Conservation (phyloP, 768 basidiomycete species). For the Leccinum incarnatum region DNA sequence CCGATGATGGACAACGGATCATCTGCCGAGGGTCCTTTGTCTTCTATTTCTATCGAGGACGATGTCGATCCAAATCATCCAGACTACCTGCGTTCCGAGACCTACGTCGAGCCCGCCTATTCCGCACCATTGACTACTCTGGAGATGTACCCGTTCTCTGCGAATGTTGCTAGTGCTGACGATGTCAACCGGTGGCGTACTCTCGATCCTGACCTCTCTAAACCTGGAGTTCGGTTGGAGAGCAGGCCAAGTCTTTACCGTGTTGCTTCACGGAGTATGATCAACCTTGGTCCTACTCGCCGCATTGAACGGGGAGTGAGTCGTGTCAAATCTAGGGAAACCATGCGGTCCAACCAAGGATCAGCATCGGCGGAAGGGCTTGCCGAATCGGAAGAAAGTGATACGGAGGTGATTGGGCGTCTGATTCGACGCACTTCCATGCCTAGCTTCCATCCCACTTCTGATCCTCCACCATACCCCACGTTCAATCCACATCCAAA, state of each 20-base stretch:
- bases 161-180: slow-evolving; percentile 10
- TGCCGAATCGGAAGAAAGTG: slow-evolving; percentile 20
- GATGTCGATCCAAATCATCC: neutral
- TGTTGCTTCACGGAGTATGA: slow-evolving; percentile 61
- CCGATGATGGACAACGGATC: slow-evolving; percentile 3
- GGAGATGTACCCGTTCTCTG: slow-evolving; percentile 17
- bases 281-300: slow-evolving; percentile 45
- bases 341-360: slow-evolving; percentile 4
- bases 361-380: slow-evolving; percentile 12
- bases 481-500: slow-evolving; percentile 36
- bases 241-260: slow-evolving; percentile 50
- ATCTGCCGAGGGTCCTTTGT: neutral
- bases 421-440: slow-evolving; percentile 64
- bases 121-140: slow-evolving; percentile 6
- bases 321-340: slow-evolving; percentile 19
- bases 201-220: slow-evolving; percentile 5
- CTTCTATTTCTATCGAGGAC: slow-evolving; percentile 1
- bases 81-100: slow-evolving; percentile 9
- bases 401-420: slow-evolving; percentile 34
- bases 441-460: slow-evolving; percentile 59
- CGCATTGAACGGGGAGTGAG: slow-evolving; percentile 26
- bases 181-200: neutral
- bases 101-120: slow-evolving; percentile 4
- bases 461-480: slow-evolving; percentile 70
- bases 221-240: slow-evolving; percentile 9